Base-by-base conservation (phyloP, 495 filamentous ascomycete genomes). In the Penicillium roqueforti region DNA sequence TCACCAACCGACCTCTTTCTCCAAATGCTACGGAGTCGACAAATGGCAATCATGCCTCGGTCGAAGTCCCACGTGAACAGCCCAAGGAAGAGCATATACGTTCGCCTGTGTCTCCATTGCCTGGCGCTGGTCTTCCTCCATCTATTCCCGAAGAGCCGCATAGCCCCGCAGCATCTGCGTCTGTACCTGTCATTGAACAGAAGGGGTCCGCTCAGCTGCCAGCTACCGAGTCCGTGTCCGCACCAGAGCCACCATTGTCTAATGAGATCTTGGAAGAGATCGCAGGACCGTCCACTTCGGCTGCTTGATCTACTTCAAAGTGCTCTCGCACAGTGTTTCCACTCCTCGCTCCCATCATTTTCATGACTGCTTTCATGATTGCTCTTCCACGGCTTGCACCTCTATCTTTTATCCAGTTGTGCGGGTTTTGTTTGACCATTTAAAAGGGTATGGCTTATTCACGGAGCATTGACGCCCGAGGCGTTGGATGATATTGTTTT, bases 141-240 rank as follows among this genome's bases (percentile, higher is more conserved):
- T 46, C 70, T 36, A 76, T 76, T 19, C 73, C 73, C 1, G 73
- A 76, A 53, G 73, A 76, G 41, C 73, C 73, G 1, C 56, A 61
- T 22, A 71, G 64, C 14, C 72, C 69, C 2, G 69, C 70, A 45
- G 54, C 53, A 16, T 51, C 63, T 10, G 23, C 52, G 1, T 31
- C 53, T 5, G 26, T 42, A 10, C 39, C 53, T 22, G 44, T 38
- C 22, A 23, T 36, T 18, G 31, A 42, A 11, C 38, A 43, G 11
- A 53, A 57, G 18, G 20, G 37, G 1, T 20, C 37, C 14, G 43
- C 26, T 26, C 6, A n/a, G 18, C 10, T 29, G 6, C 32, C 54
- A 1, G 18, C 14, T 23, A 37, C 38, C 13, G 57, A 38, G n/a
- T 22, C 42, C 4, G 34, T 18, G 10, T 6, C 38, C 1, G 20